Evolutionary conservation across 768 basidiomycete genomes (phyloP).

Genomic region (Lactarius psammicola): DNA sequence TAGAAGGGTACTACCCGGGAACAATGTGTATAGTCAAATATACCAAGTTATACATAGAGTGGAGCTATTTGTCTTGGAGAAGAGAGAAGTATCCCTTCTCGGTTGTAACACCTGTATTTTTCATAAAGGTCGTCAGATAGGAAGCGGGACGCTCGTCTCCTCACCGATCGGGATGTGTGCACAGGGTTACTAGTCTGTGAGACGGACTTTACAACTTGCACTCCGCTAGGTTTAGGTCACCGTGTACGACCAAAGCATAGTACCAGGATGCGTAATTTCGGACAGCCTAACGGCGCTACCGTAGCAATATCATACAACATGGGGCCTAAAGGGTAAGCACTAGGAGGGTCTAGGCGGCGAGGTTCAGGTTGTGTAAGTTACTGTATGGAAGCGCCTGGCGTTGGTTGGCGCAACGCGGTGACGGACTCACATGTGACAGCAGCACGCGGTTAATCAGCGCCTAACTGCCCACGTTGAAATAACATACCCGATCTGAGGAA

Average conservation of each 20-base stretch:
- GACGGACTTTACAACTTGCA: not conserved
- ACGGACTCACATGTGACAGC: not conserved
- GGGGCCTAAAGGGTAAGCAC: not conserved
- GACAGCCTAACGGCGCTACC: not conserved
- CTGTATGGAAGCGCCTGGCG: constrained; percentile 1
- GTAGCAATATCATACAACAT: not conserved
- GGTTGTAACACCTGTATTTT: not conserved
- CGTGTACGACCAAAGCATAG: not conserved
- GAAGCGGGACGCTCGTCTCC: not conserved
- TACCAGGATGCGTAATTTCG: not conserved
- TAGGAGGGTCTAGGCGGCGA: not conserved
- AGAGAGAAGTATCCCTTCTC: not conserved
- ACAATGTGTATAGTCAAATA: constrained; percentile 16
- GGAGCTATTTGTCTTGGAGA: constrained; percentile 2
- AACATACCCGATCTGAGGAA: not conserved
- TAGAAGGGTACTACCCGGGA: not conserved
- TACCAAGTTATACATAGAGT: constrained; percentile 6
- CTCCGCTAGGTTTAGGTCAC: not conserved
- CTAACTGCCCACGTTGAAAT: not conserved
- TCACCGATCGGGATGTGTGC: not conserved
- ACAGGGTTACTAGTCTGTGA: constrained; percentile 9
- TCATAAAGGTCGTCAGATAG: constrained; percentile 1
- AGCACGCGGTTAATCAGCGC: not conserved
- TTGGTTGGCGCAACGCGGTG: not conserved
- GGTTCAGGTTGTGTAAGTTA: constrained; percentile 2